A percentile compares a stretch with the other conserved stretches of the same genome.
phyloP scores from a whole-genome alignment of 1,139 yeast species.

The Lodderomyces metapsilosis region DNA sequence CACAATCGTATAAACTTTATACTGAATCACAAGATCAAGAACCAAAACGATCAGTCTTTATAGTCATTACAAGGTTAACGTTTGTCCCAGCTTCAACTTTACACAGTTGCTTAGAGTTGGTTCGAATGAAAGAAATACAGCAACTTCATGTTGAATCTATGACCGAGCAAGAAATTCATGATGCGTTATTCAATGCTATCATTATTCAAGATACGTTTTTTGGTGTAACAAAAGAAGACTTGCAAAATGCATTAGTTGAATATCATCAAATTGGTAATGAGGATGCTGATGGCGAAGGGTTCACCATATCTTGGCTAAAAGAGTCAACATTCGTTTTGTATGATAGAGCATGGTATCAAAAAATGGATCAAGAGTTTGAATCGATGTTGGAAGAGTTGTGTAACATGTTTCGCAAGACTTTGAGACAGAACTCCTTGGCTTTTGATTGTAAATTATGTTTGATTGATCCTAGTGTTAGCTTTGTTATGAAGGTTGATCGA shows the following conservation, averaged over 20 bases:
- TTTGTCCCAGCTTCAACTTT: slow-evolving; percentile 29
- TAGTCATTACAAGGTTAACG: slow-evolving; percentile 44
- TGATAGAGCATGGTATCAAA: slow-evolving; percentile 24
- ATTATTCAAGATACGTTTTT: slow-evolving; percentile 52
- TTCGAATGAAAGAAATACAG: slow-evolving; percentile 22
- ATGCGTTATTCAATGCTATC: slow-evolving; percentile 48
- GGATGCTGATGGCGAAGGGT: slow-evolving; percentile 10
- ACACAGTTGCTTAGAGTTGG: slow-evolving; percentile 20
- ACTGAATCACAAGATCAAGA: slow-evolving; percentile 81
- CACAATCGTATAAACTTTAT: slow-evolving; percentile 56
- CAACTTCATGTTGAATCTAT: slow-evolving; percentile 26
- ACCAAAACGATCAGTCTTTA: slow-evolving; percentile 70
- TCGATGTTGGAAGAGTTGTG: slow-evolving; percentile 31
- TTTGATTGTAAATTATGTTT: slow-evolving; percentile 48
- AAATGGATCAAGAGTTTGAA: slow-evolving; percentile 30
- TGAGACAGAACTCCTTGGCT: slow-evolving; percentile 44
- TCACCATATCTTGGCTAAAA: slow-evolving; percentile 36
- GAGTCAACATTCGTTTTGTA: slow-evolving; percentile 45
- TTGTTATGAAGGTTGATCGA: slow-evolving; percentile 30
- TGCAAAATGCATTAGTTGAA: slow-evolving; percentile 23
- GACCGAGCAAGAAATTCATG: slow-evolving; percentile 21
- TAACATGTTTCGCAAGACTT: slow-evolving; percentile 27
- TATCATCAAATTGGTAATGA: slow-evolving; percentile 12
- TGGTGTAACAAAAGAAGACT: slow-evolving; percentile 49
- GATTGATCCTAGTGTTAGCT: slow-evolving; percentile 28